These are phyloP conservation scores for Raddia guianensis DNA, from an alignment of 176 grass and related monocot genomes.

Conservation along the genomic window DNA sequence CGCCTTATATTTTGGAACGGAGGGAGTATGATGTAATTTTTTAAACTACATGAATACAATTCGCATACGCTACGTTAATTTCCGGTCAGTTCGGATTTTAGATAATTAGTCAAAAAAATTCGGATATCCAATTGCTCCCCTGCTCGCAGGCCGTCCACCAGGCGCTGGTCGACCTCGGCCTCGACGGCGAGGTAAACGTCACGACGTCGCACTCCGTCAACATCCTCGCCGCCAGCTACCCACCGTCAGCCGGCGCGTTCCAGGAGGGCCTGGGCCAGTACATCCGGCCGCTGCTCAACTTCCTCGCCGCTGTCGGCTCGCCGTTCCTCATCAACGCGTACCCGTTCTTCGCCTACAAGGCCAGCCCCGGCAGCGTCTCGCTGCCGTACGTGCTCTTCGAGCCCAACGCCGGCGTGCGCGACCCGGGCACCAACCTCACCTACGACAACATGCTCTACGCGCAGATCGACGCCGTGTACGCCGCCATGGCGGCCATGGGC, in stretches of 20 bases:
- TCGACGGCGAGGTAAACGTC: conserved; percentile 55
- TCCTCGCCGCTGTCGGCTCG: conserved; percentile 48
- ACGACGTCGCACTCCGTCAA: conserved; percentile 65
- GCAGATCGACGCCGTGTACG: conserved; percentile 87
- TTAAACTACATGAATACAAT: too few relatives aligned
- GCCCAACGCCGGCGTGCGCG: conserved; percentile 60
- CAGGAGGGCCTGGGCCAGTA: conserved; percentile 49
- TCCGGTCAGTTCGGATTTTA: too few relatives aligned
- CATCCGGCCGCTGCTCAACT: conserved; percentile 65
- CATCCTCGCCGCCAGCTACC: conserved; percentile 66
- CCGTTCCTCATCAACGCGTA: conserved; percentile 86
- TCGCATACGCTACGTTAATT: too few relatives aligned
- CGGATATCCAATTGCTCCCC: too few relatives aligned
- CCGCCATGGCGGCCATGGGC: conserved; percentile 60
- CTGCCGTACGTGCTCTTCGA: conserved; percentile 85
- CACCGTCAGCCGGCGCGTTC: conserved; percentile 75
- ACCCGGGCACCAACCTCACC: conserved; percentile 63
- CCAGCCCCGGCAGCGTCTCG: conserved; percentile 45
- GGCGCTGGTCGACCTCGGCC: conserved; percentile 58
- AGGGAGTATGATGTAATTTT: too few relatives aligned
- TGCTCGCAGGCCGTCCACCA: conserved; percentile 49
- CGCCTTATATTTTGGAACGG: too few relatives aligned
- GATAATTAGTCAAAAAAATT: too few relatives aligned
- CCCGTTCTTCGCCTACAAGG: conserved; percentile 91
- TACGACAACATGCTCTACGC: conserved; percentile 96